A percentile compares a stretch with the other conserved stretches of the same genome.
Evolutionary conservation across 1,139 yeast genomes (phyloP).

Genomic region (Blastobotrys persicus): DNA sequence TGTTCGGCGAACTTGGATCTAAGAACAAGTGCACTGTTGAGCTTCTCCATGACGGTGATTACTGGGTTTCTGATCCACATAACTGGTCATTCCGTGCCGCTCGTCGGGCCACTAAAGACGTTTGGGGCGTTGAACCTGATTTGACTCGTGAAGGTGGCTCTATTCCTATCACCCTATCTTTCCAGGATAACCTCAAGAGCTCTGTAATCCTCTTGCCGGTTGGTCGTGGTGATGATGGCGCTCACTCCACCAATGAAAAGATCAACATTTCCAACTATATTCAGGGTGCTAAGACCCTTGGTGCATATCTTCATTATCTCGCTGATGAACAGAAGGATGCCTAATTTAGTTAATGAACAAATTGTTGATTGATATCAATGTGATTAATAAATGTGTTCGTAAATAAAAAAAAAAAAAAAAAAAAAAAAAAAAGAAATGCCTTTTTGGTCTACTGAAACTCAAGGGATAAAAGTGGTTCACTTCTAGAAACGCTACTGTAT

Average conservation of each 20-base stretch:
- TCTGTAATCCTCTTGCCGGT: slow-evolving; percentile 87
- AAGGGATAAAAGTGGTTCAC: no score
- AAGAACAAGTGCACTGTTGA: slow-evolving; percentile 73
- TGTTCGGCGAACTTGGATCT: slow-evolving; percentile 65
- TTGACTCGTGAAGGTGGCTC: slow-evolving; percentile 98
- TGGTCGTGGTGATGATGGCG: slow-evolving; percentile 99
- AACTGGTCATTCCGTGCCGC: slow-evolving; percentile 95
- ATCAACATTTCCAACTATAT: slow-evolving; percentile 84
- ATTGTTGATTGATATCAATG: not conserved
- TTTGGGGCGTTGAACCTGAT: slow-evolving; percentile 94
- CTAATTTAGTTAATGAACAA: no score
- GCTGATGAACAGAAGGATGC: slow-evolving; percentile 46
- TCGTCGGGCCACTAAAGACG: slow-evolving; percentile 86
- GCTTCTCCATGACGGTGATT: slow-evolving; percentile 88
- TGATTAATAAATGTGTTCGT: not conserved
- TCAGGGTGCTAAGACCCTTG: slow-evolving; percentile 89
- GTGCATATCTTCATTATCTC: slow-evolving; percentile 89
- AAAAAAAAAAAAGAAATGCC: no score
- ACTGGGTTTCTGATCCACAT: slow-evolving; percentile 95
- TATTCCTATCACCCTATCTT: slow-evolving; percentile 90
- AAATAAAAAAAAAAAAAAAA: not conserved
- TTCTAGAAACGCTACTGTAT: no score
- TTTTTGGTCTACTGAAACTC: no score
- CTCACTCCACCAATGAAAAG: slow-evolving; percentile 96
- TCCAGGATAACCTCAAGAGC: slow-evolving; percentile 81